A percentile compares a stretch with the other conserved stretches of the same genome.
These are phyloP conservation scores for Diplosphaera chodatii DNA, from an alignment of 139 green algal species.

Conservation along the genomic window DNA sequence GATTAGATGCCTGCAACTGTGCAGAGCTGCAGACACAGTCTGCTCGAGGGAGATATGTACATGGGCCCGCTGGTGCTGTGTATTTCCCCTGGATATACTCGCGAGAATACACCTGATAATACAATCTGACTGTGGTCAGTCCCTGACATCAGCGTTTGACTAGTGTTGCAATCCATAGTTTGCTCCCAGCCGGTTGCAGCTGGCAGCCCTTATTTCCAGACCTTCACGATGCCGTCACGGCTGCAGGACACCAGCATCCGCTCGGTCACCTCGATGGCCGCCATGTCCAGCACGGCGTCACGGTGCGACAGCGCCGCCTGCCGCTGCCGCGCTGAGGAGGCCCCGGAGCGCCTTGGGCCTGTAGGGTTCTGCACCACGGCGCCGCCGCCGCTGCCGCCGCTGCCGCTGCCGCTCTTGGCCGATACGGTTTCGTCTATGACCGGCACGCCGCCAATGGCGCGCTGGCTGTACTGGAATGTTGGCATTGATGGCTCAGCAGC, in stretches of 20 bases:
- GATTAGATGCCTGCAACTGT: too few relatives aligned
- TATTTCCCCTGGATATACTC: too few relatives aligned
- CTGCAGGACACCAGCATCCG: constrained; percentile 64
- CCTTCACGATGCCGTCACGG: constrained; percentile 77
- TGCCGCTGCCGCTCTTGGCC: constrained; percentile 8
- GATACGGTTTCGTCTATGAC: constrained; percentile 55
- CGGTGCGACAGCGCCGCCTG: constrained; percentile 38
- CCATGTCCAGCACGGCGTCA: constrained; percentile 51
- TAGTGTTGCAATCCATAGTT: too few relatives aligned
- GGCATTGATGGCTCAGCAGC: too few relatives aligned
- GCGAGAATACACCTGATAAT: too few relatives aligned
- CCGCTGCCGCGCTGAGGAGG: constrained; percentile 22
- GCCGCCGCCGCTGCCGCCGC: neutral
- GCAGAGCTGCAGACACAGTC: too few relatives aligned
- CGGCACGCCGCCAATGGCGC: constrained; percentile 32
- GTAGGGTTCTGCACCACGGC: neutral
- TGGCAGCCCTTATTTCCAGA: constrained; percentile 74
- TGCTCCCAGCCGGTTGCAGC: too few relatives aligned
- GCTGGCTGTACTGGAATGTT: constrained; percentile 34
- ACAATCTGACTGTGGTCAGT: too few relatives aligned
- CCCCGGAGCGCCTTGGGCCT: constrained; percentile 18
- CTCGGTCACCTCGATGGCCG: constrained; percentile 32
- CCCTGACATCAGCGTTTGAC: too few relatives aligned
- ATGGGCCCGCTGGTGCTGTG: too few relatives aligned
- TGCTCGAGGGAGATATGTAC: too few relatives aligned